Evolutionary conservation across 805 yeast genomes (phyloP).

Genomic region (Cyberlindnera bimundalis): DNA sequence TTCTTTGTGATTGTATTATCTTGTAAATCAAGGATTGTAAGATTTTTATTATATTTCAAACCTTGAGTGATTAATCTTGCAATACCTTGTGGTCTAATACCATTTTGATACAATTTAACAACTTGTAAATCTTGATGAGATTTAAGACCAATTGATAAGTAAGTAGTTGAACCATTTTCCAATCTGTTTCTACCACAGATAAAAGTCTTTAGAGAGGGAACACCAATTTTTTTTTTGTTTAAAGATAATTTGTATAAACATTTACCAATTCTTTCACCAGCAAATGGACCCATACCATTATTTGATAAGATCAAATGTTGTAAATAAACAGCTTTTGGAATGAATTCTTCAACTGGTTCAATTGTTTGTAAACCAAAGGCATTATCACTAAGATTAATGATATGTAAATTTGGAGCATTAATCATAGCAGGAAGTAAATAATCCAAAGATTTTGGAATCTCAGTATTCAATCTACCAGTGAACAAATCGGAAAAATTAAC

Average conservation of each 20-base stretch:
- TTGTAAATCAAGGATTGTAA: conserved; percentile 79
- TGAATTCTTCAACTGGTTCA: conserved; percentile 77
- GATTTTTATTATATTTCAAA: conserved; percentile 52
- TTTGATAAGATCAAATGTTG: conserved; percentile 87
- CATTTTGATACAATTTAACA: conserved; percentile 88
- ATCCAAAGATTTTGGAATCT: conserved; percentile 81
- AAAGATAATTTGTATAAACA: conserved; percentile 70
- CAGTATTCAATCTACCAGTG: conserved; percentile 92
- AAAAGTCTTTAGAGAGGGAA: conserved; percentile 68
- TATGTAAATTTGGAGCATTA: conserved; percentile 61
- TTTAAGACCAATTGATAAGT: conserved; percentile 80
- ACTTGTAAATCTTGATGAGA: conserved; percentile 71
- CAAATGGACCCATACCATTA: conserved; percentile 98
- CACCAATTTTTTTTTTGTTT: conserved; percentile 50
- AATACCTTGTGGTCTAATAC: conserved; percentile 93
- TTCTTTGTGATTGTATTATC: conserved; percentile 86
- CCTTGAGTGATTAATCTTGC: conserved; percentile 71
- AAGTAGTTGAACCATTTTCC: conserved; percentile 89
- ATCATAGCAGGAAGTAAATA: conserved; percentile 71
- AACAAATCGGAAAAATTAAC: conserved; percentile 88
- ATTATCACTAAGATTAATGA: conserved; percentile 85
- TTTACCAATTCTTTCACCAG: conserved; percentile 91
- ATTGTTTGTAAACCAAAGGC: conserved; percentile 97
- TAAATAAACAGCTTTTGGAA: conserved; percentile 71
- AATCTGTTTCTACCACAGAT: conserved; percentile 96